Evolutionary conservation across 228 moss, liverwort and hornwort species (phyloP).

Genomic region (Sphagnum magellanicum): DNA sequence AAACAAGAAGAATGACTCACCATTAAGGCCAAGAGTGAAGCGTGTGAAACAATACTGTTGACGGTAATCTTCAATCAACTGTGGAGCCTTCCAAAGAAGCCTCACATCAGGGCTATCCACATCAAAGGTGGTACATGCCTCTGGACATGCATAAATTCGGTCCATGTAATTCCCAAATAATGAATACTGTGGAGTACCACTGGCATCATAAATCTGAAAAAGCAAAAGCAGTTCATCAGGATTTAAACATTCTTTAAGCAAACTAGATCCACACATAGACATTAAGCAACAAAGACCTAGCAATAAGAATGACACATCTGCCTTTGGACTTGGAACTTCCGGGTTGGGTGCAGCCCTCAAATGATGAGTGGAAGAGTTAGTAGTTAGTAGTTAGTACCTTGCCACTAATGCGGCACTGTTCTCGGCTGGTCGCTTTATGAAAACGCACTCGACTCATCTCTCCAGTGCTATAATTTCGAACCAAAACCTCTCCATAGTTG

Average conservation of each 20-base stretch:
- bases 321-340: too few species aligned
- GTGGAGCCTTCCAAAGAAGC: slow-evolving; percentile 71
- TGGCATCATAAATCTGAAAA: slow-evolving; percentile 65
- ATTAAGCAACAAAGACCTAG: too few species aligned
- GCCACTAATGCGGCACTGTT: slow-evolving; percentile 88
- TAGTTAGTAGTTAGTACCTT: slow-evolving; percentile 45
- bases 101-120: slow-evolving; percentile 46
- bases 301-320: too few species aligned
- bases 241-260: too few species aligned
- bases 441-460: slow-evolving; percentile 84
- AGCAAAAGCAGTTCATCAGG: background rate
- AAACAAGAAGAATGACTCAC: slow-evolving; percentile 20
- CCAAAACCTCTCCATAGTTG: slow-evolving; percentile 89
- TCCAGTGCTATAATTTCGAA: slow-evolving; percentile 77
- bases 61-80: slow-evolving; percentile 76
- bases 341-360: too few species aligned
- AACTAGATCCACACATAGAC: too few species aligned
- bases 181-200: slow-evolving; percentile 61
- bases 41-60: slow-evolving; percentile 95
- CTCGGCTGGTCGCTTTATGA: slow-evolving; percentile 88
- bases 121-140: slow-evolving; percentile 46
- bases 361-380: background rate
- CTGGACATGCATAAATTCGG: slow-evolving; percentile 70
- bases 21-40: slow-evolving; percentile 77
- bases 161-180: slow-evolving; percentile 91